Conservation (phyloP, 164 flowering plant species). For the Vitis cinerea region DNA sequence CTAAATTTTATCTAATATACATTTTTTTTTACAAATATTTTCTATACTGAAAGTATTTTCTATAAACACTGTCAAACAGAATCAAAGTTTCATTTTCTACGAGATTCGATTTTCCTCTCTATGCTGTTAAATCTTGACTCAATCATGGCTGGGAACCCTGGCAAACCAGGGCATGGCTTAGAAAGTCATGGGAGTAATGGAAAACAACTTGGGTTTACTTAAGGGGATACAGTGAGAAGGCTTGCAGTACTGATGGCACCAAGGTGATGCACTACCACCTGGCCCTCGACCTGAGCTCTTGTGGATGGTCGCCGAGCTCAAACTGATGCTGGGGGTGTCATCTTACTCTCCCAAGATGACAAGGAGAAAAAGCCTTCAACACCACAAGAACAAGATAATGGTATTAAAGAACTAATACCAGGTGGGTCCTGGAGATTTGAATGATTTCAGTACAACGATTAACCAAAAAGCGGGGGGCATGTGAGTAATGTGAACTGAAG, state of each 20-base stretch:
- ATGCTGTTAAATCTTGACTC: too few species aligned
- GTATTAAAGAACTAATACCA: too few species aligned
- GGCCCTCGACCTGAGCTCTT: slow-evolving; percentile 71
- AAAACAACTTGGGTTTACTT: slow-evolving; percentile 71
- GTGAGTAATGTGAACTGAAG: too few species aligned
- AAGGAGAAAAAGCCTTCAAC: slow-evolving; percentile 67
- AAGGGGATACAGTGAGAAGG: slow-evolving; percentile 67
- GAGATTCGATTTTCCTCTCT: too few species aligned
- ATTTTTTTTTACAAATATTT: too few species aligned
- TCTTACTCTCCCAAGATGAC: slow-evolving; percentile 88
- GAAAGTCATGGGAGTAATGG: slow-evolving; percentile 81
- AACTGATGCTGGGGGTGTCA: slow-evolving; percentile 92
- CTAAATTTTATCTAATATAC: too few species aligned
- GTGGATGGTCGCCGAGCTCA: slow-evolving; percentile 82
- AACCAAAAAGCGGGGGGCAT: too few species aligned
- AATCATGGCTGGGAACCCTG: slow-evolving; percentile 75
- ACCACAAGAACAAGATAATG: slow-evolving; percentile 48
- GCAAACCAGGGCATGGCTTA: slow-evolving; percentile 78
- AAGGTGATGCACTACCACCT: slow-evolving; percentile 92
- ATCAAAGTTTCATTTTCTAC: too few species aligned
- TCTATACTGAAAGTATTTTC: too few species aligned
- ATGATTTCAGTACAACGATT: too few species aligned
- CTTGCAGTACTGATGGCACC: slow-evolving; percentile 70
- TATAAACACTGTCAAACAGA: too few species aligned
- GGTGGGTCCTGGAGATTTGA: too few species aligned